phyloP scores from a whole-genome alignment of 2,329 filamentous ascomycete genomes.

The Cadophora sp. region DNA sequence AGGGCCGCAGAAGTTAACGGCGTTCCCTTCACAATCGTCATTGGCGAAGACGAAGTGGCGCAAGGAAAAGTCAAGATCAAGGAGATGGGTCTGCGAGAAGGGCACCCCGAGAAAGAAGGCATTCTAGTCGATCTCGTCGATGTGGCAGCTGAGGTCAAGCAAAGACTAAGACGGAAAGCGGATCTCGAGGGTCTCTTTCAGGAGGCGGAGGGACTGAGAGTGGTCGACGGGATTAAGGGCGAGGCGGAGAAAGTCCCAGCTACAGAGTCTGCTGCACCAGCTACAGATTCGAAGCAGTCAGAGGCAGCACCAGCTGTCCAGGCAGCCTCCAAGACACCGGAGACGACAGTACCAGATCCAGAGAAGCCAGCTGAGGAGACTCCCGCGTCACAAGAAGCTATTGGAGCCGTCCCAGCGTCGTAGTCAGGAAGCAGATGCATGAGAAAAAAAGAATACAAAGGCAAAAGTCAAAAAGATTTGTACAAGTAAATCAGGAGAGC shows the following conservation, averaged over 20 bases:
- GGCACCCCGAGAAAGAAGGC: slow-evolving; percentile 90
- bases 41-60: slow-evolving; percentile 89
- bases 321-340: background rate
- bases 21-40: slow-evolving; percentile 85
- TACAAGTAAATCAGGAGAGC: slow-evolving; percentile 13
- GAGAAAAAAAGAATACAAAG: no score
- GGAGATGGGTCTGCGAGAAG: slow-evolving; percentile 79
- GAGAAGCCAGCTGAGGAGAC: slow-evolving; percentile 30
- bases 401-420: slow-evolving; percentile 37
- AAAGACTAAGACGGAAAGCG: slow-evolving; percentile 49
- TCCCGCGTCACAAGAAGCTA: slow-evolving; percentile 32
- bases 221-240: slow-evolving; percentile 42
- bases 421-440: no score
- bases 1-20: slow-evolving; percentile 83
- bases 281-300: slow-evolving; percentile 11
- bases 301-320: background rate
- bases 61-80: slow-evolving; percentile 88
- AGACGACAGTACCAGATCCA: slow-evolving; percentile 15
- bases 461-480: background rate
- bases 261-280: slow-evolving; percentile 2
- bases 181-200: slow-evolving; percentile 40
- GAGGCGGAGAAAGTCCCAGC: slow-evolving; percentile 30
- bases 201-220: slow-evolving; percentile 41
- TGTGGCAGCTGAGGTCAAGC: slow-evolving; percentile 68
- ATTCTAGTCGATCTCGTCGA: slow-evolving; percentile 71